Conservation (phyloP, 2,329 filamentous ascomycete genomes). For the Ophiostoma perfectum region DNA sequence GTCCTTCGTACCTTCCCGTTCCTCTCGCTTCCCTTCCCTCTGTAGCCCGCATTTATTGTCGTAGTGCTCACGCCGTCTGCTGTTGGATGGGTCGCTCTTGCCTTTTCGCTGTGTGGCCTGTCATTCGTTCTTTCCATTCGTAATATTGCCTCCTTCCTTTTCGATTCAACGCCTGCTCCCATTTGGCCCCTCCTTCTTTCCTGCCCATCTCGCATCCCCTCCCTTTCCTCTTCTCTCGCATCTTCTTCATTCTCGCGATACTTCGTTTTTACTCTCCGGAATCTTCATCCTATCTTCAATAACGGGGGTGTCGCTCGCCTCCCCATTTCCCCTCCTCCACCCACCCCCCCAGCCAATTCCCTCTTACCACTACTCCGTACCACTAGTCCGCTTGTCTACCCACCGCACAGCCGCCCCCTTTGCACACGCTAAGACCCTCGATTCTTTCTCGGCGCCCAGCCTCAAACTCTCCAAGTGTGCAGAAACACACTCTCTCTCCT, state of each 20-base stretch:
- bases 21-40: background rate
- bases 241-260: background rate
- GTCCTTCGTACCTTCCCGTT: slow-evolving; percentile 10
- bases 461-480: slow-evolving; percentile 14
- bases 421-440: slow-evolving; percentile 16
- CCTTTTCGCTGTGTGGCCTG: background rate
- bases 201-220: background rate
- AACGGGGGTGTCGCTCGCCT: background rate
- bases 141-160: slow-evolving; percentile 10
- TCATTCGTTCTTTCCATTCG: slow-evolving; percentile 9
- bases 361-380: background rate
- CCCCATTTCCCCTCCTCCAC: background rate
- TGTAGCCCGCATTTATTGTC: background rate
- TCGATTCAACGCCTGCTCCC: background rate
- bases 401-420: slow-evolving; percentile 15
- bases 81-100: background rate
- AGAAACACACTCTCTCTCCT: slow-evolving; percentile 1
- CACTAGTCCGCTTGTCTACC: background rate
- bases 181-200: background rate
- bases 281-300: slow-evolving; percentile 1
- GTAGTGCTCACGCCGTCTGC: background rate
- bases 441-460: slow-evolving; percentile 22
- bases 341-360: slow-evolving; percentile 11
- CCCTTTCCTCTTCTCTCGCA: background rate
- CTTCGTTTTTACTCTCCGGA: background rate